Percentiles rank a stretch among this genome's conserved stretches.
These are phyloP conservation scores for Amylostereum areolatum DNA, from an alignment of 1,284 basidiomycete species.

Conservation along the genomic window DNA sequence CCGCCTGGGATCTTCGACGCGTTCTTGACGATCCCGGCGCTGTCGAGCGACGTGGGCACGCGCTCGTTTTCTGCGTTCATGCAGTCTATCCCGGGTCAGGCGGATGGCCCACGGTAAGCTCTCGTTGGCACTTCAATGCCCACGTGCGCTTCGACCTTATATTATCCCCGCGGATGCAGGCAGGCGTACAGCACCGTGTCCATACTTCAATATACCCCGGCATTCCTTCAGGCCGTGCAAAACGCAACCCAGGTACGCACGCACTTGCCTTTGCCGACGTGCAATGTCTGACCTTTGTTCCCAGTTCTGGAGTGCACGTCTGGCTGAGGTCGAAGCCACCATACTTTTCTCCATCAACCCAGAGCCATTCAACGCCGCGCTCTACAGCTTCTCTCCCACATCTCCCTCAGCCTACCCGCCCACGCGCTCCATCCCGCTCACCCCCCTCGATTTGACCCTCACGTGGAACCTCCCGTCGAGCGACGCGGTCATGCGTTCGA, in stretches of 20 bases:
- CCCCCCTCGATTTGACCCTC: conserved; percentile 13
- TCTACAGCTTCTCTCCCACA: conserved; percentile 7
- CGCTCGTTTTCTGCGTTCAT: conserved; percentile 35
- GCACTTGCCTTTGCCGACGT: background rate
- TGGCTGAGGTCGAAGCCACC: conserved; percentile 20
- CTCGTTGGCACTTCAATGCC: too few relatives aligned
- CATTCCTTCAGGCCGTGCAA: conserved; percentile 1
- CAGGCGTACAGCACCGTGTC: background rate
- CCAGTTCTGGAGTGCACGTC: conserved; percentile 7
- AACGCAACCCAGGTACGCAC: conserved; percentile 5
- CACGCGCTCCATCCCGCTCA: conserved; percentile 8
- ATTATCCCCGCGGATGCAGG: too few relatives aligned
- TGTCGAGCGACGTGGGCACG: conserved; percentile 18
- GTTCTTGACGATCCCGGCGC: conserved; percentile 31
- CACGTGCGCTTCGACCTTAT: background rate
- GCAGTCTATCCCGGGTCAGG: conserved; percentile 3
- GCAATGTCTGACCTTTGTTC: background rate
- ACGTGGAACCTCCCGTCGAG: conserved; percentile 7
- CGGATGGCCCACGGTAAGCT: too few relatives aligned
- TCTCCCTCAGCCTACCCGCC: conserved; percentile 15
- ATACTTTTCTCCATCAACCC: conserved; percentile 1
- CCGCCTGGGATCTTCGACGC: conserved; percentile 45
- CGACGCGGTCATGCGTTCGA: conserved; percentile 9
- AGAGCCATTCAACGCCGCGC: conserved; percentile 8
- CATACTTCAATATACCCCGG: conserved; percentile 3